A percentile compares a stretch with the other conserved stretches of the same genome.
These are phyloP conservation scores for Neoascochyta sp. DNA, from an alignment of 2,329 filamentous ascomycete species.

Conservation along the genomic window DNA sequence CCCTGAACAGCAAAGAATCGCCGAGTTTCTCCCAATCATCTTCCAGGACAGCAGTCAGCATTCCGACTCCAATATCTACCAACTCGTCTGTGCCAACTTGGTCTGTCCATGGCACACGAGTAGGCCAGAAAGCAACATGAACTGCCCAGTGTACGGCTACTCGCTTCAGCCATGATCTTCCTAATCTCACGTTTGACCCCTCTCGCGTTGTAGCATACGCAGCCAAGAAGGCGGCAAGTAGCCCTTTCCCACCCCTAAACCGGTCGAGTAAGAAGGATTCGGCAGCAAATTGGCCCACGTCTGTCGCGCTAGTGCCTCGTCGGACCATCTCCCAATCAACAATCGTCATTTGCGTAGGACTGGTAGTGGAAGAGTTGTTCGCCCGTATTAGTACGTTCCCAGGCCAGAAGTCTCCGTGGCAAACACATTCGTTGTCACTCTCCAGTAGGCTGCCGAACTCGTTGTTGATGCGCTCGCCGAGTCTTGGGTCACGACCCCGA, in stretches of 20 bases:
- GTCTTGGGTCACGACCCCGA: conserved; percentile 18
- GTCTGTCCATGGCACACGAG: conserved; percentile 27
- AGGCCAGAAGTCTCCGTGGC: conserved; percentile 42
- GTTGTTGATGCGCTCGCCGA: conserved; percentile 26
- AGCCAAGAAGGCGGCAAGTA: conserved; percentile 26
- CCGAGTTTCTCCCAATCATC: too few relatives aligned
- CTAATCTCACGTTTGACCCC: conserved; percentile 3
- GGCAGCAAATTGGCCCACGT: conserved; percentile 39
- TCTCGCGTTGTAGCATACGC: conserved; percentile 16
- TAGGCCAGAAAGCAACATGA: conserved; percentile 38
- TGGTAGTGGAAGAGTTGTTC: background rate
- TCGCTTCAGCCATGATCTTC: conserved; percentile 21
- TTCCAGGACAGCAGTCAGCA: too few relatives aligned
- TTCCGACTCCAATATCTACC: conserved; percentile 20
- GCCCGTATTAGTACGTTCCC: conserved; percentile 34
- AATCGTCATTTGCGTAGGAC: conserved; percentile 21
- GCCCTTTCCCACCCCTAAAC: conserved; percentile 27
- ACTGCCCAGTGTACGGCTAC: conserved; percentile 36
- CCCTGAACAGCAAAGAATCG: too few relatives aligned
- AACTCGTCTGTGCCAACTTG: conserved; percentile 21
- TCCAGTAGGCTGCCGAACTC: conserved; percentile 24
- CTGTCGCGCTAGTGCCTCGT: conserved; percentile 34
- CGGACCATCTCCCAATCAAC: conserved; percentile 39
- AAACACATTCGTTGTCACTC: conserved; percentile 33
- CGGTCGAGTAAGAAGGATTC: conserved; percentile 38